A percentile compares a stretch with the other conserved stretches of the same genome.
Conservation (phyloP, 1,284 basidiomycete genomes). For the Rhodotorula glutinis region DNA sequence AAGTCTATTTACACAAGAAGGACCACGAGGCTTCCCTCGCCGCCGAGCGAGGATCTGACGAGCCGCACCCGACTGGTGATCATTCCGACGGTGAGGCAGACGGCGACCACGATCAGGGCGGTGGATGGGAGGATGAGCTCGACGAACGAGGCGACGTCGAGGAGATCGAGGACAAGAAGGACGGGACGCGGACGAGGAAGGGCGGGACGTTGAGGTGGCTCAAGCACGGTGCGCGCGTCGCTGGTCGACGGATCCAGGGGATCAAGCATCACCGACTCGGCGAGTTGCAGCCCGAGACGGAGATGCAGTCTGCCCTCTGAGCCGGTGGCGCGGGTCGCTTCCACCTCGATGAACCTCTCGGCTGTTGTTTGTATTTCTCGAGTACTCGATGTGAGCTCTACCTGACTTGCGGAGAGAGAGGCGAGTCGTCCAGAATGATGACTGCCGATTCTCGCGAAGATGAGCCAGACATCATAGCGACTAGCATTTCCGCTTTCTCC, state of each 20-base stretch:
- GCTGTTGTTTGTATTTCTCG: no score
- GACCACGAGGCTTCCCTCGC: not conserved
- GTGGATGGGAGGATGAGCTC: conserved; percentile 6
- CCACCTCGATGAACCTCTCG: no score
- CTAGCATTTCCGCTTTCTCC: no score
- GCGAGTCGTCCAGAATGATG: no score
- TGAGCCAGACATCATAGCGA: no score
- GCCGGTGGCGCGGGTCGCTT: no score
- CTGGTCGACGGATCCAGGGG: not conserved
- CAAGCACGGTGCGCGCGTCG: conserved; percentile 7
- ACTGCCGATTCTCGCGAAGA: no score
- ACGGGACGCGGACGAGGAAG: conserved; percentile 12
- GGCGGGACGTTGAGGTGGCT: conserved; percentile 19
- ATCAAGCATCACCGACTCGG: not conserved
- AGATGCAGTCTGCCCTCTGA: conserved; percentile 10
- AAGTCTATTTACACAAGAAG: conserved; percentile 9
- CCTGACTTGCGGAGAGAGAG: no score
- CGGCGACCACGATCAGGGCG: no score
- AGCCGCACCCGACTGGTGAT: no score
- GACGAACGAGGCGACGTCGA: not conserved
- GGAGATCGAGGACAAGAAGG: conserved; percentile 1
- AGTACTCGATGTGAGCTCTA: no score
- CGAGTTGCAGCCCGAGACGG: conserved; percentile 6
- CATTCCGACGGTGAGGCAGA: no score
- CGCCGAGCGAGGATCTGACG: not conserved